Evolutionary conservation across 2,329 filamentous ascomycete genomes (phyloP), one percentile per base, ranked within the genome.

Genomic region (Decorospora gaudefroyi): DNA sequence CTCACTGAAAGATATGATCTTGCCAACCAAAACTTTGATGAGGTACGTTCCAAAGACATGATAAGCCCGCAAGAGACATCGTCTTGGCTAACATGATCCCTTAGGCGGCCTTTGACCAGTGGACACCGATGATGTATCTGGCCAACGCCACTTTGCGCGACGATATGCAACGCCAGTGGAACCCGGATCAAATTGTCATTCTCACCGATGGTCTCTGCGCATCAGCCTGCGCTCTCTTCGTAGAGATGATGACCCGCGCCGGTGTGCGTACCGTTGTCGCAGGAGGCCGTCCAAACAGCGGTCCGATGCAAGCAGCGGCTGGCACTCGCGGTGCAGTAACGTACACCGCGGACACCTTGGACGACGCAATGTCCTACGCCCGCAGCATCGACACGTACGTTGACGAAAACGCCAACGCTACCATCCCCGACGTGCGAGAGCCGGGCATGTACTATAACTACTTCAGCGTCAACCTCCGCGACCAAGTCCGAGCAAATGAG

Each of bases 141-240:
- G 35, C 26, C 17, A 17, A 10, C 10, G 15, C 15, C n/a, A 15
- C 4, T 8, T 8, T n/a, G 10, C 16, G 32, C 1, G 9, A 1
- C 2, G 19, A 25, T 19, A 26, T 28, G 12, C 26, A 23, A 33
- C 34, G 12, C 19, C 15, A 11, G 9, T 41, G n/a, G 23, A 48
- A 39, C 11, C 17, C 39, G 22, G 39, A 42, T 2, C 21, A 32
- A 1, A 44, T 44, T 1, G 41, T 38, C n/a, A 31, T 32, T 7
- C 56, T 82, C 16, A 75, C 74, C 10, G 78, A 83, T 51, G 80
- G 81, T 15, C 61, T 65, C 25, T 84, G 81, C 57, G 73, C 71
- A 16, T 82, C 79, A 1, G 78, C 81, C 3, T 84, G 82, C 58
- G 73, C 78, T 12, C 58, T 80, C 15, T 78, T 83, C 52, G 66